Percentiles rank a stretch among this genome's conserved stretches.
Conservation (phyloP, 2,329 filamentous ascomycete genomes). For the Lecanoromycetidae sp. region DNA sequence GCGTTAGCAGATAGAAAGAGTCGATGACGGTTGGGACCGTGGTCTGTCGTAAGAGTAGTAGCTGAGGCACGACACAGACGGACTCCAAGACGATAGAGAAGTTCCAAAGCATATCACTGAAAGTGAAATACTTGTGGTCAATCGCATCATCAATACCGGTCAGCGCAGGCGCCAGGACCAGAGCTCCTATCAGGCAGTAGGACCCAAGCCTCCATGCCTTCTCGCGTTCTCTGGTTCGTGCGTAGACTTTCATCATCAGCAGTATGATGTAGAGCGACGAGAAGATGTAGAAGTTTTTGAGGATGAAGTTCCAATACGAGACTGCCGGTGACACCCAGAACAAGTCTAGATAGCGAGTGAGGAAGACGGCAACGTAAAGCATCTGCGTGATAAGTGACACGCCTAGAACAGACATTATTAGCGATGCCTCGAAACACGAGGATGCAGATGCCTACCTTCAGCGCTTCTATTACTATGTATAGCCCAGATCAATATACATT, state of each 20-base stretch:
- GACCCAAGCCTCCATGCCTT: constrained; percentile 85
- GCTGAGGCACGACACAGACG: constrained; percentile 78
- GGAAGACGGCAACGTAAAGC: constrained; percentile 77
- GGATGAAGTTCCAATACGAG: constrained; percentile 56
- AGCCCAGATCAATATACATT: constrained; percentile 79
- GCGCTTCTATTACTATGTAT: constrained; percentile 82
- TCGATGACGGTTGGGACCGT: constrained; percentile 91
- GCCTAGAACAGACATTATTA: constrained; percentile 36
- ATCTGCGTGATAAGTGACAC: constrained; percentile 82
- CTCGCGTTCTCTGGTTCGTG: constrained; percentile 79
- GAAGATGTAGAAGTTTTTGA: constrained; percentile 81
- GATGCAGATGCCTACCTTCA: constrained; percentile 46
- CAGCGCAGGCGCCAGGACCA: constrained; percentile 58
- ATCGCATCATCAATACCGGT: constrained; percentile 38
- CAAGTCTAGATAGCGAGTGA: constrained; percentile 75
- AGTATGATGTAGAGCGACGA: constrained; percentile 77
- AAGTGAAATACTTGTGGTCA: constrained; percentile 22
- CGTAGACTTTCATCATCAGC: constrained; percentile 75
- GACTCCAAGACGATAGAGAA: constrained; percentile 91
- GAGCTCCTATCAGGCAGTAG: constrained; percentile 51
- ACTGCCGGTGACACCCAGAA: constrained; percentile 37
- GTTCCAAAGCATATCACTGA: constrained; percentile 60
- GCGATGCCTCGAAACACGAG: not conserved
- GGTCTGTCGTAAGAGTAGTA: constrained; percentile 86
- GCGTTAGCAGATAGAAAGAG: constrained; percentile 82